phyloP scores from a whole-genome alignment of 768 basidiomycete genomes.

The Mycena indigotica region DNA sequence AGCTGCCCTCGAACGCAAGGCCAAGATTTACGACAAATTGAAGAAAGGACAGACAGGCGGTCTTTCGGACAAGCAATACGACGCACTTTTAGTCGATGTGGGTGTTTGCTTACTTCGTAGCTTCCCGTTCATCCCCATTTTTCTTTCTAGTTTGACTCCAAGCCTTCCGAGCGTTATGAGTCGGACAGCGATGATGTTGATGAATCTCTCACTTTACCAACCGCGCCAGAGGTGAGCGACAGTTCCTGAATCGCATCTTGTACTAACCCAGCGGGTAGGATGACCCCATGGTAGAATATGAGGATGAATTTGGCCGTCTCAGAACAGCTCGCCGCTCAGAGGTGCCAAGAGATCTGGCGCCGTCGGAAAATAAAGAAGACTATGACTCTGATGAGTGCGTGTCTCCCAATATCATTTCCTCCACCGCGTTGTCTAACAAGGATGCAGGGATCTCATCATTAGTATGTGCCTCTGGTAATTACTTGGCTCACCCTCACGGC shows the following conservation, averaged over 20 bases:
- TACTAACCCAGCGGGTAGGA: conserved; percentile 42
- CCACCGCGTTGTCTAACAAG: conserved; percentile 14
- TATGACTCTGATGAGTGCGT: conserved; percentile 63
- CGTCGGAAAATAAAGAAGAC: conserved; percentile 46
- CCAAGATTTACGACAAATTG: conserved; percentile 79
- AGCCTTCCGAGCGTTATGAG: conserved; percentile 55
- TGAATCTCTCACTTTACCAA: conserved; percentile 71
- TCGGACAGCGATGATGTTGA: conserved; percentile 78
- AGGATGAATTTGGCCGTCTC: conserved; percentile 84
- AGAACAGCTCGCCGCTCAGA: conserved; percentile 72
- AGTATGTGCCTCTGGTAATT: conserved; percentile 40
- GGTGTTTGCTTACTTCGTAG: conserved; percentile 32
- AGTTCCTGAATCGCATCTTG: conserved; percentile 9
- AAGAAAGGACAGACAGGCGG: conserved; percentile 78
- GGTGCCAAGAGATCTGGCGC: conserved; percentile 67
- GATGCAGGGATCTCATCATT: conserved; percentile 59
- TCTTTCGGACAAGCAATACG: conserved; percentile 73
- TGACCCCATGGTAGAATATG: conserved; percentile 82
- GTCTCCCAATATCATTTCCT: neutral
- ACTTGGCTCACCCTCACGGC: conserved; percentile 1
- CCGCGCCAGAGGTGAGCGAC: conserved; percentile 42
- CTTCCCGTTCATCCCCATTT: neutral
- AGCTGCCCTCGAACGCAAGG: conserved; percentile 73
- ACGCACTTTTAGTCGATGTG: conserved; percentile 76
- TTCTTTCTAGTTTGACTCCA: conserved; percentile 62